A percentile compares a stretch with the other conserved stretches of the same genome.
Evolutionary conservation across 257 asterid species (phyloP).

Genomic region (Ligustrum vulgare): DNA sequence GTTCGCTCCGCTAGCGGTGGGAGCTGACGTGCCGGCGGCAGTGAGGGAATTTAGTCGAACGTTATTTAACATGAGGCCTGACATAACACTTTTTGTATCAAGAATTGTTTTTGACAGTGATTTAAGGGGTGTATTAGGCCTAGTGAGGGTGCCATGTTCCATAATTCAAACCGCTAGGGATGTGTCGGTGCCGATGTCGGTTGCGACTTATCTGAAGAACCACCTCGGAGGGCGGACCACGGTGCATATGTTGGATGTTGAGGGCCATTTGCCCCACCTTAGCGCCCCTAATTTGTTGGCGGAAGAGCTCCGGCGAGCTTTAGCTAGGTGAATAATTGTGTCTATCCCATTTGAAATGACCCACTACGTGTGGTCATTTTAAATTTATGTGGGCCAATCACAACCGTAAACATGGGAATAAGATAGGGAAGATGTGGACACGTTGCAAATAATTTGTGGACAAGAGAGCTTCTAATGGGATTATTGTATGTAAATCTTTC

Average conservation of each 20-base stretch:
- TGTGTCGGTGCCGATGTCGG: conserved; percentile 79
- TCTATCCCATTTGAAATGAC: not conserved
- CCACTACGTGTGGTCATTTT: not conserved
- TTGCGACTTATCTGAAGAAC: conserved; percentile 63
- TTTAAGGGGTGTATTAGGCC: conserved; percentile 69
- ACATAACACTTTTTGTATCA: conserved; percentile 74
- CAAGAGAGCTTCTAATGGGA: not conserved
- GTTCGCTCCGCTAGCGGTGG: conserved; percentile 90
- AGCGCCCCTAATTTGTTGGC: conserved; percentile 81
- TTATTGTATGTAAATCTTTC: not conserved
- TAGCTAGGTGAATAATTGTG: conserved; percentile 26
- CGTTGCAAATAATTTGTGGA: conserved; percentile 26
- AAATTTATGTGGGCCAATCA: not conserved
- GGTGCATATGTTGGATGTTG: conserved; percentile 58
- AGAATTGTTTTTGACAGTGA: conserved; percentile 71
- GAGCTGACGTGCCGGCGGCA: conserved; percentile 94
- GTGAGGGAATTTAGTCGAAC: conserved; percentile 86
- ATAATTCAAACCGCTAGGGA: conserved; percentile 81
- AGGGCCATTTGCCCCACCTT: conserved; percentile 91
- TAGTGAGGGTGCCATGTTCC: conserved; percentile 72
- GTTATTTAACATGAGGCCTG: conserved; percentile 90
- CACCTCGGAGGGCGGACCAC: conserved; percentile 80
- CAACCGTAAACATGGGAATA: not conserved
- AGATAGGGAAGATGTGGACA: conserved; percentile 19
- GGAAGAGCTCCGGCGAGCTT: conserved; percentile 69